Conservation (phyloP, 139 green algal species). For the Asterochloris sp. region DNA sequence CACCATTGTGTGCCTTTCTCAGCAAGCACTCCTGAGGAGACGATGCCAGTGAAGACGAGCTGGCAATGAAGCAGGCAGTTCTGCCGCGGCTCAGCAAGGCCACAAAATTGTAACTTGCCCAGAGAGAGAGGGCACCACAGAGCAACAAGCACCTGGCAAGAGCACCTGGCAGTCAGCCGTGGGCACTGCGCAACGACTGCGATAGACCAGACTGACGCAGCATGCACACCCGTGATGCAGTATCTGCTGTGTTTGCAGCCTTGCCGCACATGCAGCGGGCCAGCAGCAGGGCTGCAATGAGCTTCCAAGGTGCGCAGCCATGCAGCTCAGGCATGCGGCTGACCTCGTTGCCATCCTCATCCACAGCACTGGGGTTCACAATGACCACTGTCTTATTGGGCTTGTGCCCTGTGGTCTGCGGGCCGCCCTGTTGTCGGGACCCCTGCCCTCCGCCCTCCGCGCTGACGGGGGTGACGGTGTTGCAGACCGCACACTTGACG, state of each 20-base stretch:
- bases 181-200: too few relatives aligned
- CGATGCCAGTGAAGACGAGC: background rate
- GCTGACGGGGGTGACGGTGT: slow-evolving; percentile 69
- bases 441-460: background rate
- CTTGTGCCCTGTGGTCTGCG: background rate
- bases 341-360: slow-evolving; percentile 74
- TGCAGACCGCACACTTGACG: slow-evolving; percentile 93
- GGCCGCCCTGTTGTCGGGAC: background rate
- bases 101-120: background rate
- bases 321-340: background rate
- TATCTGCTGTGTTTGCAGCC: too few relatives aligned
- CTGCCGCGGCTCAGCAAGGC: background rate
- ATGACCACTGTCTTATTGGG: slow-evolving; percentile 70
- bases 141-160: background rate
- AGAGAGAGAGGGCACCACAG: background rate
- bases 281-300: too few relatives aligned
- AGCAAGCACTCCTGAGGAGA: background rate
- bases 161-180: too few relatives aligned
- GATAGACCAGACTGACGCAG: too few relatives aligned
- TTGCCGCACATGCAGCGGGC: too few relatives aligned
- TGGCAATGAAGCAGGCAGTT: background rate
- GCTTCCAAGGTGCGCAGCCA: too few relatives aligned
- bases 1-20: background rate
- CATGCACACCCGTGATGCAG: too few relatives aligned
- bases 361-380: slow-evolving; percentile 70